Conservation (phyloP, 768 basidiomycete genomes). For the Amanita thiersii region DNA sequence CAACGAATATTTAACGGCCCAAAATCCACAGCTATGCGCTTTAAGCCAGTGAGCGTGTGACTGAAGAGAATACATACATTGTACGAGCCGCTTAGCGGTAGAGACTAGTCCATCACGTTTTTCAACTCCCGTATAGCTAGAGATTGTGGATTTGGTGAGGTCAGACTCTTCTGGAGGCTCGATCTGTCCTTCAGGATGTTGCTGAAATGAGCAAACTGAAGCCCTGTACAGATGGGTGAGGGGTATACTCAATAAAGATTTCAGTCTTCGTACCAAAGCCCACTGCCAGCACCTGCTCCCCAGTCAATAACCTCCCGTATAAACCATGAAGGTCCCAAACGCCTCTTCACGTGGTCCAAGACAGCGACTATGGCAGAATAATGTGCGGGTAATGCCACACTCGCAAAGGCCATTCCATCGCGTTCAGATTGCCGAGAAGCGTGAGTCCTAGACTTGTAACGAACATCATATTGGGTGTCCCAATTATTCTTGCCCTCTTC, state of each 20-base stretch:
- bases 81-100: conserved; percentile 58
- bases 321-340: conserved; percentile 56
- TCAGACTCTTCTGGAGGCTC: conserved; percentile 23
- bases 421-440: conserved; percentile 50
- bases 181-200: conserved; percentile 14
- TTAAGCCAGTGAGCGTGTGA: conserved; percentile 1
- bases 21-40: conserved; percentile 41
- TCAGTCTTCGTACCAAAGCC: conserved; percentile 57
- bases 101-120: conserved; percentile 61
- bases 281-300: conserved; percentile 79
- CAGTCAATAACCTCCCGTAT: conserved; percentile 68
- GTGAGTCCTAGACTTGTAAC: conserved; percentile 55
- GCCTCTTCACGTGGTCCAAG: conserved; percentile 52
- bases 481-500: conserved; percentile 31
- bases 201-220: conserved; percentile 55
- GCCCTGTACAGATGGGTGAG: conserved; percentile 40
- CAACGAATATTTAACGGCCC: conserved; percentile 38
- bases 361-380: conserved; percentile 78
- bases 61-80: conserved; percentile 37
- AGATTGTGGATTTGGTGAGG: conserved; percentile 42
- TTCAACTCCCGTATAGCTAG: conserved; percentile 69
- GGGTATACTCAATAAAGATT: conserved; percentile 1
- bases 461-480: conserved; percentile 46
- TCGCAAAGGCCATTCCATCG: conserved; percentile 80
- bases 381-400: conserved; percentile 79